Base-by-base conservation (phyloP, 176 grass and related monocot genomes). In the Carex pumila region DNA sequence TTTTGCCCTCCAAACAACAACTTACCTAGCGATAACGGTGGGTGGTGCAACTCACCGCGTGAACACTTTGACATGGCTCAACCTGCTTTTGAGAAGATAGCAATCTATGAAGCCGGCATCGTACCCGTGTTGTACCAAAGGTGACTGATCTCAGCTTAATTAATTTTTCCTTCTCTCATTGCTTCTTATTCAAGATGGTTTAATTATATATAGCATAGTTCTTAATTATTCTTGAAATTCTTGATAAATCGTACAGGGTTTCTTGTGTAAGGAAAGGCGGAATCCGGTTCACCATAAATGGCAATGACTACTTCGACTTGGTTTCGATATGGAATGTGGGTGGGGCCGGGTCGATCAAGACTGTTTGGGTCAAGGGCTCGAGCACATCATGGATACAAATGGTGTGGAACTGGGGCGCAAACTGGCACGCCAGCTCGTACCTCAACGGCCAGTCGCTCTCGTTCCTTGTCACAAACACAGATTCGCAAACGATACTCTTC, bases 11-110 rank as follows among this genome's bases (percentile, higher is more conserved):
- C 88, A 2, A 93, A 93, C 79, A 84, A 73, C 72, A 79, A 86
- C 32, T 32, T 86, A 53, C 63, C 85, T 1, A 65, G 61, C 41
- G 54, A 88, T 58, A 63, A 79, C 41, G 87, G 84, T 7, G 84
- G 87, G 3, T 93, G 91, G 91, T 93, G 91, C 76, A 93, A 90
- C 69, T 86, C 88, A 1, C 88, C 88, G 0, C 59, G 85, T 13
- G 70, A 62, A 18, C 91, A 93, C 84, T 93, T 93, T 50, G 88
- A 93, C 65, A 87, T 90, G 60, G 85, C 88, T 52, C 75, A 73
- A 74, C 86, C 86, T 47, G 71, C 85, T 64, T 93, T 93, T 85
- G 72, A 86, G 43, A 47, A 77, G 71, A 89, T 93, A 67, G 91
- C 83, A 0, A 68, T 77, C 65, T 95, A 87, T 58, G 65, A 7